A percentile compares a stretch with the other conserved stretches of the same genome.
Evolutionary conservation across 2,329 filamentous ascomycete genomes (phyloP).

Genomic region (Colletotrichum zoysiae): DNA sequence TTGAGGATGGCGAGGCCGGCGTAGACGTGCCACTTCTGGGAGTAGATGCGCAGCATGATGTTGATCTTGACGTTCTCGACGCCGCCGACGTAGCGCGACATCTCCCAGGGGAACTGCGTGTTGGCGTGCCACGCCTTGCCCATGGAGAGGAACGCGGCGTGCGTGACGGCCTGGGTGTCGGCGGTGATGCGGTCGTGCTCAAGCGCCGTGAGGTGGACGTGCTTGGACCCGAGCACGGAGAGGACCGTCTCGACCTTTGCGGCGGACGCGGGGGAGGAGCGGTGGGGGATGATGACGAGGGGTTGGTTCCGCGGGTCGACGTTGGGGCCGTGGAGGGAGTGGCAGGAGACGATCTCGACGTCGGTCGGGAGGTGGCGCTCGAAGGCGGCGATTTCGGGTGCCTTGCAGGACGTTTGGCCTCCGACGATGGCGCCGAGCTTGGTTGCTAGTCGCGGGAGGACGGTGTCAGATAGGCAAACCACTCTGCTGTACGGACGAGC

Average conservation of each 20-base stretch:
- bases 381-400: conserved; percentile 93
- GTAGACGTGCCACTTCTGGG: conserved; percentile 99
- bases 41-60: conserved; percentile 95
- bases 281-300: conserved; percentile 93
- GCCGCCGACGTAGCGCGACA: conserved; percentile 93
- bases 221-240: conserved; percentile 84
- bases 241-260: conserved; percentile 84
- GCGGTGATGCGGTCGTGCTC: conserved; percentile 98
- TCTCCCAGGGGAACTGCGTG: conserved; percentile 96
- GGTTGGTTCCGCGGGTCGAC: conserved; percentile 92
- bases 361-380: conserved; percentile 88
- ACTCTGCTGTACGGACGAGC: background rate
- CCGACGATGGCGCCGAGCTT: conserved; percentile 96
- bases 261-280: conserved; percentile 82
- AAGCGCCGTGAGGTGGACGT: conserved; percentile 87
- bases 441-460: conserved; percentile 72
- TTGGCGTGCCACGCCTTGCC: conserved; percentile 97
- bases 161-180: conserved; percentile 97
- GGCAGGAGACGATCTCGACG: conserved; percentile 94
- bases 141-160: conserved; percentile 97
- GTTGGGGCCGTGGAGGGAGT: conserved; percentile 94
- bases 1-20: conserved; percentile 97
- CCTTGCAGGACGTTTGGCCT: conserved; percentile 98
- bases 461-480: conserved; percentile 19
- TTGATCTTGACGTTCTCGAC: conserved; percentile 99